Conservation (phyloP, 2,329 filamentous ascomycete species). For the Pestalotiopsis sp. region DNA sequence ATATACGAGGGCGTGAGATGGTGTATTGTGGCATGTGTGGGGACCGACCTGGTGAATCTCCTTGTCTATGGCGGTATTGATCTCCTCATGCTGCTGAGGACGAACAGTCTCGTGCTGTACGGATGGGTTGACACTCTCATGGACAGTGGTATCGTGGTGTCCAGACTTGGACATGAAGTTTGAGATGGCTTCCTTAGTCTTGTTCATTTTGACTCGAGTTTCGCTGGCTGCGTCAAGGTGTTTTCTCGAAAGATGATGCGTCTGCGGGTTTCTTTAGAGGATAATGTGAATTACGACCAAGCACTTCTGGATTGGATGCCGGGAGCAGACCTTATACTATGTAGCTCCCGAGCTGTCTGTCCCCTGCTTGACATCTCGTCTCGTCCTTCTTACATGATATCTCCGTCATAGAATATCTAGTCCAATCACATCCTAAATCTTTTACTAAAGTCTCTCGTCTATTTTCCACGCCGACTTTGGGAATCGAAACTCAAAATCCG, state of each 20-base stretch:
- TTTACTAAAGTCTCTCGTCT: not conserved
- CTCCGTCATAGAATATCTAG: not conserved
- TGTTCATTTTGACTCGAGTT: slow-evolving; percentile 53
- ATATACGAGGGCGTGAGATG: not conserved
- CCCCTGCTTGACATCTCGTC: not conserved
- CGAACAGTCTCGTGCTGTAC: slow-evolving; percentile 64
- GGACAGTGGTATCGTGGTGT: slow-evolving; percentile 71
- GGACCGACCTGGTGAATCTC: slow-evolving; percentile 62
- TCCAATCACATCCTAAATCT: not conserved
- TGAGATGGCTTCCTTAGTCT: slow-evolving; percentile 64
- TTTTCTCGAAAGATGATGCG: not conserved
- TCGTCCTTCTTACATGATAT: not conserved
- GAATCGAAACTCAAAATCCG: not conserved
- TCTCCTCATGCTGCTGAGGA: slow-evolving; percentile 63
- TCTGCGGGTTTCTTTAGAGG: not conserved
- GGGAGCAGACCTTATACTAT: not conserved
- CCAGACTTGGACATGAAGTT: slow-evolving; percentile 65
- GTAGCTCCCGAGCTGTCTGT: not conserved
- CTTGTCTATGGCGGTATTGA: slow-evolving; percentile 65
- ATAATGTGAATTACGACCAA: not conserved
- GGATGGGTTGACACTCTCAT: slow-evolving; percentile 64
- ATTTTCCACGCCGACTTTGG: not conserved
- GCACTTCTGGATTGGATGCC: not conserved
- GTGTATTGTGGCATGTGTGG: not conserved
- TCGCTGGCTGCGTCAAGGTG: not conserved